Percentiles rank a stretch among this genome's conserved stretches.
Conservation (phyloP, 2,329 filamentous ascomycete genomes). For the Aspergillus fijiensis region DNA sequence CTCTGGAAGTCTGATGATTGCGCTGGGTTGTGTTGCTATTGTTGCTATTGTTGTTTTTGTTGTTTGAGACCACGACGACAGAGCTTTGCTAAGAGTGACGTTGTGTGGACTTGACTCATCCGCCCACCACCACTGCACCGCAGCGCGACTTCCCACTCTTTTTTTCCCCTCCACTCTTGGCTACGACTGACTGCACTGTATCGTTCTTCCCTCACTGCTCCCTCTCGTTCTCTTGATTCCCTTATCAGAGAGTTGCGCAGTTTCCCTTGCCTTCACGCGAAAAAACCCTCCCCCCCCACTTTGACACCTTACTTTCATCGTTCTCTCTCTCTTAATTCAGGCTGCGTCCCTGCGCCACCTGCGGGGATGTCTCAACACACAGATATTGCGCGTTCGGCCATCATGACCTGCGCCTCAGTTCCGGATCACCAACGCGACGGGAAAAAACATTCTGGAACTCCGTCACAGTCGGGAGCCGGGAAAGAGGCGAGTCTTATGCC, state of each 20-base stretch:
- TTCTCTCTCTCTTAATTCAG: slow-evolving; percentile 15
- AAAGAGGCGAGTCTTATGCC: slow-evolving; percentile 37
- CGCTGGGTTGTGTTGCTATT: neutral
- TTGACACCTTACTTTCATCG: slow-evolving; percentile 10
- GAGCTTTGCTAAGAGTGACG: slow-evolving; percentile 3
- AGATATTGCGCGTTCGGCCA: slow-evolving; percentile 50
- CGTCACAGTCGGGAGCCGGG: slow-evolving; percentile 24
- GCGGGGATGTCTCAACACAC: slow-evolving; percentile 49
- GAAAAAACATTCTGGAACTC: slow-evolving; percentile 23
- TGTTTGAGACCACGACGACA: neutral
- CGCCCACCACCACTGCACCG: slow-evolving; percentile 10
- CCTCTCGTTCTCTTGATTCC: neutral
- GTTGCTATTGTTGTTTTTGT: neutral
- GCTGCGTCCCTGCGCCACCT: slow-evolving; percentile 22
- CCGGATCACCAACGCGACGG: slow-evolving; percentile 24
- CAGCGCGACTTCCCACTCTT: slow-evolving; percentile 8
- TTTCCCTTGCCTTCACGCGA: slow-evolving; percentile 9
- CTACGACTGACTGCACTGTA: neutral
- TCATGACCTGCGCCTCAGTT: slow-evolving; percentile 44
- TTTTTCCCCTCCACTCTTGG: slow-evolving; percentile 14
- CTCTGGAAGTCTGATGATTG: neutral
- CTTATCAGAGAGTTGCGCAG: neutral
- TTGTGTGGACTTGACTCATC: slow-evolving; percentile 20
- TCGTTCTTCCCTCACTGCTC: slow-evolving; percentile 1
- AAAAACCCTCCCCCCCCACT: slow-evolving; percentile 8